Evolutionary conservation across 1,284 basidiomycete genomes (phyloP).

Genomic region (Pseudozyma sp.): DNA sequence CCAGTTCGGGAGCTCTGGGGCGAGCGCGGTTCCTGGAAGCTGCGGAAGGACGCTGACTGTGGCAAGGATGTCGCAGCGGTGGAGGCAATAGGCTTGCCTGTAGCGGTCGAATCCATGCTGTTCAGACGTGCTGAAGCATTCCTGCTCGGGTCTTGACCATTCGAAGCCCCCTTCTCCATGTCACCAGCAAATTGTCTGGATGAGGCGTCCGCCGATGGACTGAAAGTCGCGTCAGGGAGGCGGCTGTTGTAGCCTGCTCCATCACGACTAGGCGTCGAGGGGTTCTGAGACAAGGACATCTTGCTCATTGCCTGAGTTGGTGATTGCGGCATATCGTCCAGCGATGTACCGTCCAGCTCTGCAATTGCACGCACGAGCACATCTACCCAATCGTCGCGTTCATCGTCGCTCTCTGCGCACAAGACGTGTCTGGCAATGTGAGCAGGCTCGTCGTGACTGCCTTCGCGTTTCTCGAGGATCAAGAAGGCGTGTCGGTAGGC

Average conservation of each 20-base stretch:
- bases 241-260: conserved; percentile 15
- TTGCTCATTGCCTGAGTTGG: conserved; percentile 43
- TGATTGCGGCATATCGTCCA: conserved; percentile 29
- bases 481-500: conserved; percentile 97
- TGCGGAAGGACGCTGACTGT: conserved; percentile 40
- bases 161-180: conserved; percentile 10
- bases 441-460: conserved; percentile 64
- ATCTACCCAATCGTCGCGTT: conserved; percentile 94
- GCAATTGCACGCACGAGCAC: conserved; percentile 75
- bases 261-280: conserved; percentile 22
- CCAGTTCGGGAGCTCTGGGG: conserved; percentile 19
- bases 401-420: conserved; percentile 92
- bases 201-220: conserved; percentile 27
- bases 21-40: conserved; percentile 41
- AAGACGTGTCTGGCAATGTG: conserved; percentile 86
- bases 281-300: conserved; percentile 33
- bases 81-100: conserved; percentile 21
- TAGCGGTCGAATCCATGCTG: conserved; percentile 35
- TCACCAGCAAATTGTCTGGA: conserved; percentile 15
- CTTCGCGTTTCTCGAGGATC: conserved; percentile 85
- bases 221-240: conserved; percentile 24
- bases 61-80: conserved; percentile 24
- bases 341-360: conserved; percentile 34
- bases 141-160: conserved; percentile 21
- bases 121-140: conserved; percentile 17